phyloP scores from a whole-genome alignment of 148 eudicot species.

The Polygonum aviculare region DNA sequence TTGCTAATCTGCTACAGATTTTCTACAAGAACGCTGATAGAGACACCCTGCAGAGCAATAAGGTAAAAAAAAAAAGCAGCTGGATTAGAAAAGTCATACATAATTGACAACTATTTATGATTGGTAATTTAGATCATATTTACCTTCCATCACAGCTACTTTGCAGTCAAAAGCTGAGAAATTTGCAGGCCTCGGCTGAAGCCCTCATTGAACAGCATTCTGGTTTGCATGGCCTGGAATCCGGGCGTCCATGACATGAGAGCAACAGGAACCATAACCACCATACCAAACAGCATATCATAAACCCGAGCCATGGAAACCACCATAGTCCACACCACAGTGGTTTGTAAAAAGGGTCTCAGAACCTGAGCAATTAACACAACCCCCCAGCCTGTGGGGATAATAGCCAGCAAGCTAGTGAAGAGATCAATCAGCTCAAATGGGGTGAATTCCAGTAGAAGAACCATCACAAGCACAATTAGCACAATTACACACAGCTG shows the following conservation, averaged over 20 bases:
- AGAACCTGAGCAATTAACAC: slow-evolving; percentile 78
- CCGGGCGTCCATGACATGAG: slow-evolving; percentile 93
- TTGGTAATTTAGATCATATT: background rate
- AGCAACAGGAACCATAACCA: slow-evolving; percentile 83
- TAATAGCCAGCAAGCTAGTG: slow-evolving; percentile 66
- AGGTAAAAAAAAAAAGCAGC: background rate
- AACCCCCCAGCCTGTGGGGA: slow-evolving; percentile 96
- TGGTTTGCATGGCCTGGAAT: slow-evolving; percentile 86
- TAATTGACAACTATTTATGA: too few species aligned
- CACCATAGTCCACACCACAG: slow-evolving; percentile 73
- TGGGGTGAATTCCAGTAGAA: slow-evolving; percentile 45
- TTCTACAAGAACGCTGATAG: background rate
- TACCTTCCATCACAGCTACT: slow-evolving; percentile 15
- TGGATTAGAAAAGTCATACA: background rate
- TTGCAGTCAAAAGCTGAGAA: slow-evolving; percentile 70
- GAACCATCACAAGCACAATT: slow-evolving; percentile 39
- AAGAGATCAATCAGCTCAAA: slow-evolving; percentile 53
- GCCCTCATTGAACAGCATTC: slow-evolving; percentile 87
- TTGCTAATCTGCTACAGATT: slow-evolving; percentile 4
- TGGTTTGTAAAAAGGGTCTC: slow-evolving; percentile 69
- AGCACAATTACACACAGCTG: slow-evolving; percentile 52
- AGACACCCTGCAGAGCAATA: background rate
- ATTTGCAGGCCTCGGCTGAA: slow-evolving; percentile 92
- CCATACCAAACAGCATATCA: slow-evolving; percentile 71
- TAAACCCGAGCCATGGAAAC: slow-evolving; percentile 82